Evolutionary conservation across 768 basidiomycete species (phyloP).

Genomic region (Jaapia argillacea): DNA sequence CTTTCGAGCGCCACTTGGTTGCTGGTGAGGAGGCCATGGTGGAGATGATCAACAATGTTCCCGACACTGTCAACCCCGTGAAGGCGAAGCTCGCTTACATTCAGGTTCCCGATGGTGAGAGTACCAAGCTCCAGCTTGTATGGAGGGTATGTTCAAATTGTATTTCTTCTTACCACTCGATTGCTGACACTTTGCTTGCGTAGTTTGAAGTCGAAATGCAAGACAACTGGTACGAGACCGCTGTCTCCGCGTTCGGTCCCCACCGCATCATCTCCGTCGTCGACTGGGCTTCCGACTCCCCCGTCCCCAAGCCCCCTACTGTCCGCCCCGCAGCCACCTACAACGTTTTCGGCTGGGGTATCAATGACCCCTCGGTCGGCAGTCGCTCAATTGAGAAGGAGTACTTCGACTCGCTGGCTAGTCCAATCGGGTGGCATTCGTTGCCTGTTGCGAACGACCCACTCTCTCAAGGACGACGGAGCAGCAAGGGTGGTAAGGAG

Average conservation of each 20-base stretch:
- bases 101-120: slow-evolving; percentile 63
- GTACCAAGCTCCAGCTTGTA: slow-evolving; percentile 58
- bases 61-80: slow-evolving; percentile 72
- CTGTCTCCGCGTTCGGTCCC: slow-evolving; percentile 64
- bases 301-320: slow-evolving; percentile 19
- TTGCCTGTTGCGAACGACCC: slow-evolving; percentile 71
- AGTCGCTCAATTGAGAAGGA: slow-evolving; percentile 49
- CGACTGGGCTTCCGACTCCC: slow-evolving; percentile 84
- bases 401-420: slow-evolving; percentile 68
- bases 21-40: slow-evolving; percentile 30
- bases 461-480: slow-evolving; percentile 15
- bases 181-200: not conserved
- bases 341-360: slow-evolving; percentile 69
- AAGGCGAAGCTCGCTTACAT: slow-evolving; percentile 73
- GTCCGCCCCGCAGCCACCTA: slow-evolving; percentile 31
- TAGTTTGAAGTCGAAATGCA: slow-evolving; percentile 88
- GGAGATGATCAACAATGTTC: slow-evolving; percentile 50
- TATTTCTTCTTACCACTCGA: not conserved
- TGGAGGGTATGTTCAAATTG: slow-evolving; percentile 57
- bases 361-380: slow-evolving; percentile 77
- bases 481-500: slow-evolving; percentile 13
- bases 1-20: slow-evolving; percentile 33
- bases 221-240: slow-evolving; percentile 94
- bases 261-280: slow-evolving; percentile 82
- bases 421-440: slow-evolving; percentile 88